phyloP scores from a whole-genome alignment of 1,139 yeast genomes.

The Protomyces arabidopsidicola region DNA sequence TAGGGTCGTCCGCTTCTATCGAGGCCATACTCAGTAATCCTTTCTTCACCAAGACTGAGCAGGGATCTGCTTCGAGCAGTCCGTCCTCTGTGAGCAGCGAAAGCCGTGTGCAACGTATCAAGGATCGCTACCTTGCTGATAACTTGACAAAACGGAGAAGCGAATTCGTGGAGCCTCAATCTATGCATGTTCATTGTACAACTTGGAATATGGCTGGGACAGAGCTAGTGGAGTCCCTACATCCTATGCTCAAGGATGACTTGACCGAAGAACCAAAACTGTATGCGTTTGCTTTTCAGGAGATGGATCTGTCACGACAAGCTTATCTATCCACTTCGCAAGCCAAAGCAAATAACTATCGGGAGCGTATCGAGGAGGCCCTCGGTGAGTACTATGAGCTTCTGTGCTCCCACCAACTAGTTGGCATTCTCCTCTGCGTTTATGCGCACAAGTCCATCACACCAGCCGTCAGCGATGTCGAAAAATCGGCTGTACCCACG shows the following conservation, averaged over 20 bases:
- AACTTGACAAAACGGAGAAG: background rate
- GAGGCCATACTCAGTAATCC: background rate
- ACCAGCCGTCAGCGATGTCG: constrained; percentile 21
- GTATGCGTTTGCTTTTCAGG: constrained; percentile 25
- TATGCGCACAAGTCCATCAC: constrained; percentile 28
- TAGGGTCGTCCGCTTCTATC: background rate
- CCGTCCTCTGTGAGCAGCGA: background rate
- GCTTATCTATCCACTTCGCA: constrained; percentile 27
- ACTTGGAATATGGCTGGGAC: constrained; percentile 27
- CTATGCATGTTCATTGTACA: constrained; percentile 1
- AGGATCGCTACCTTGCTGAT: background rate
- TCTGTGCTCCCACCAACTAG: constrained; percentile 28
- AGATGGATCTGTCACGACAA: constrained; percentile 28
- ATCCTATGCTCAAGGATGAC: constrained; percentile 1
- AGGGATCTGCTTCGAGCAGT: background rate
- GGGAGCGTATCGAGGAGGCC: constrained; percentile 11
- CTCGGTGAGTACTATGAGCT: constrained; percentile 27
- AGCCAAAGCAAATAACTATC: constrained; percentile 12
- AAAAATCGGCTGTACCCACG: constrained; percentile 26
- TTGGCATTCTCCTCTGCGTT: constrained; percentile 27
- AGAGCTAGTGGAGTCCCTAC: constrained; percentile 10
- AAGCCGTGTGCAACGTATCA: background rate
- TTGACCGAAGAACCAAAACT: background rate
- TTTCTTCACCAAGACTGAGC: background rate
- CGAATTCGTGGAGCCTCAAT: constrained; percentile 4